Evolutionary conservation across 2,329 filamentous ascomycete species (phyloP).

Genomic region (Cladorrhinum sp.): DNA sequence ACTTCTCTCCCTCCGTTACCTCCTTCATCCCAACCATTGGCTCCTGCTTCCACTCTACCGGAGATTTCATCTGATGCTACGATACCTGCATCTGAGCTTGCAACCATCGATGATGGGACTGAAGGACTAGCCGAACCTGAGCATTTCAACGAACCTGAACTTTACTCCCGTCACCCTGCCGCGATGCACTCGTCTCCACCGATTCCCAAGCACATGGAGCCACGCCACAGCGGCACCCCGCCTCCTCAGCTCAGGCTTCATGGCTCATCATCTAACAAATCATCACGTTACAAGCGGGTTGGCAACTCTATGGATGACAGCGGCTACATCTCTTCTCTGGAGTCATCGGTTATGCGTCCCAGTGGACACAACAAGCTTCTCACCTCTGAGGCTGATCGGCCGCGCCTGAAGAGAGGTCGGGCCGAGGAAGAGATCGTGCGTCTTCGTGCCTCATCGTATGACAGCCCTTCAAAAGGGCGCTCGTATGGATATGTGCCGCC

Average conservation of each 20-base stretch:
- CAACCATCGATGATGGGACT: constrained; percentile 50
- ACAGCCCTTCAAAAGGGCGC: constrained; percentile 76
- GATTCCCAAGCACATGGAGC: constrained; percentile 57
- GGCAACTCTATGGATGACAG: constrained; percentile 80
- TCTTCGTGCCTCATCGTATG: constrained; percentile 86
- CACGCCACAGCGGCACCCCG: constrained; percentile 69
- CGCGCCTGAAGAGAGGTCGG: constrained; percentile 78
- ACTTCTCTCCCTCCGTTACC: constrained; percentile 40
- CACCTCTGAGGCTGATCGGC: constrained; percentile 77
- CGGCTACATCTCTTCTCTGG: constrained; percentile 93
- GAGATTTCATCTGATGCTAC: constrained; percentile 77
- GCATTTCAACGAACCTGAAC: constrained; percentile 44
- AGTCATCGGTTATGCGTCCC: constrained; percentile 81
- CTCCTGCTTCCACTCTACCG: constrained; percentile 30
- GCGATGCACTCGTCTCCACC: constrained; percentile 90
- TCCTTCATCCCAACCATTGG: constrained; percentile 28
- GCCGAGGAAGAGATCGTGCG: constrained; percentile 95
- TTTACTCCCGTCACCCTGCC: constrained; percentile 67
- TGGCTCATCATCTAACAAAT: constrained; percentile 56
- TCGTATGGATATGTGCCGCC: constrained; percentile 51
- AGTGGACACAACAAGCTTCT: constrained; percentile 62
- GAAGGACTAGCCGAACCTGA: constrained; percentile 45
- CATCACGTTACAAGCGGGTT: constrained; percentile 59
- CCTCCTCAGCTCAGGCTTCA: constrained; percentile 63
- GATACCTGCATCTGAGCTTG: constrained; percentile 67